Base-by-base conservation (phyloP, 352 stramenopile genomes). In the Phytophthora uliginosa region DNA sequence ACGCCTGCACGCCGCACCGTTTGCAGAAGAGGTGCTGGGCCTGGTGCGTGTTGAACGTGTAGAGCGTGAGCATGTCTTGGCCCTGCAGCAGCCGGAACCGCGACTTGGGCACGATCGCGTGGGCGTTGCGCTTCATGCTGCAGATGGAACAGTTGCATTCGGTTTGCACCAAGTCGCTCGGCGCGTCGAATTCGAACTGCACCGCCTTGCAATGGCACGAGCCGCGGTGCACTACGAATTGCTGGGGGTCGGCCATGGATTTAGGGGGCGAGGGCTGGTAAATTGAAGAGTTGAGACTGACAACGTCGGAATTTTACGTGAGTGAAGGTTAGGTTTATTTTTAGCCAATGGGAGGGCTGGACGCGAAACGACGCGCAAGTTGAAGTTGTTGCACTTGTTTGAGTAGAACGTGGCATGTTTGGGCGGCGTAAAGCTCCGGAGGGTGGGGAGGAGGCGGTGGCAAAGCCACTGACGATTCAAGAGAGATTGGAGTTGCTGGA, bases 111-210 rank as follows among this genome's bases (percentile, higher is more conserved):
- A 97, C 78, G 68, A 95, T 86, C 31, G 83, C 77, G 73, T 96
- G 89, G 28, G 73, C 67, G 76, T 95, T 96, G 38, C 81, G 78
- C 73, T 95, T 95, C 86, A 95, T 92, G 51, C 58, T 48, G 76
- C 89, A 97, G 53, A 96, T 90, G 38, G 86, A 94, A 75, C 90
- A 97, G 71, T 95, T 97, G 84, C 90, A 97, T 53, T 90, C 81
- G 40, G 78, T 90, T 4, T 80, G 77, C 34, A 94, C 76, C 28
- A 95, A 51, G 59, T 91, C 71, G 9, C 59, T 62, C 7, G 86
- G 63, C 26, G 80, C 90, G 13, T 90, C 74, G 59, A 95, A 89
- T 56, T 91, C 77, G 73, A 96, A 97, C 33, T 73, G 64, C 38
- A 97, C 86, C 18, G 73, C 69, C 50, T 77, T 68, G 77, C 90